phyloP scores from a whole-genome alignment of 2,329 filamentous ascomycete species.

The Phaeosphaeriaceae sp. region DNA sequence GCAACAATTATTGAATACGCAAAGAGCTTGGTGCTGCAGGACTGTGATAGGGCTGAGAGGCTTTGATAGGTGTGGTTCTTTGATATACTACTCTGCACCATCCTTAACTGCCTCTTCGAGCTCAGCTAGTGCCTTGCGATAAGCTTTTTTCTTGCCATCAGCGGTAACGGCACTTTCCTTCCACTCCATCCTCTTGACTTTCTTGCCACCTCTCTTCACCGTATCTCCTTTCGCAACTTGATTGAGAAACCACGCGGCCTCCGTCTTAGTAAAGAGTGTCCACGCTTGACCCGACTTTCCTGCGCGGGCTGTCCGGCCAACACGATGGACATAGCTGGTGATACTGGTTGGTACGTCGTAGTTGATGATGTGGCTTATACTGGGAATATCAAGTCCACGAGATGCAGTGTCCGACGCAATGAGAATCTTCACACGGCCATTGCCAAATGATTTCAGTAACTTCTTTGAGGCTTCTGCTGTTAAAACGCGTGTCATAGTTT shows the following conservation, averaged over 20 bases:
- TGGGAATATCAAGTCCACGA: conserved; percentile 82
- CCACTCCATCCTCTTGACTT: conserved; percentile 55
- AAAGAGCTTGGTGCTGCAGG: background rate
- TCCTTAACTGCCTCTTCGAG: conserved; percentile 66
- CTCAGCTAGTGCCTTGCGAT: conserved; percentile 63
- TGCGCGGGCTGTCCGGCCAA: conserved; percentile 87
- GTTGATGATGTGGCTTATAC: conserved; percentile 85
- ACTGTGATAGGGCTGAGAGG: background rate
- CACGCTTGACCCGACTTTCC: conserved; percentile 78
- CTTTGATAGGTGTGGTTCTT: background rate
- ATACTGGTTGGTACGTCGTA: conserved; percentile 87
- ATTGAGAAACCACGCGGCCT: conserved; percentile 92
- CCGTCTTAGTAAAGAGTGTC: conserved; percentile 81
- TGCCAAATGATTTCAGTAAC: conserved; percentile 70
- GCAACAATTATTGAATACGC: background rate
- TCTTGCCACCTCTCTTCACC: conserved; percentile 55
- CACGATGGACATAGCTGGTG: conserved; percentile 86
- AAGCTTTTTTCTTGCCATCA: conserved; percentile 49
- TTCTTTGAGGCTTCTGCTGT: conserved; percentile 73
- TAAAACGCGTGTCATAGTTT: conserved; percentile 78
- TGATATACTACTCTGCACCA: conserved; percentile 10
- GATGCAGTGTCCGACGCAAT: conserved; percentile 94
- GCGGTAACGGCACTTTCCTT: conserved; percentile 50
- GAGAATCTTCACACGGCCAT: conserved; percentile 71
- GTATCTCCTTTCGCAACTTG: conserved; percentile 69